Evolutionary conservation across 331 rosid genomes (phyloP).

Genomic region (Prunus yedoensis): DNA sequence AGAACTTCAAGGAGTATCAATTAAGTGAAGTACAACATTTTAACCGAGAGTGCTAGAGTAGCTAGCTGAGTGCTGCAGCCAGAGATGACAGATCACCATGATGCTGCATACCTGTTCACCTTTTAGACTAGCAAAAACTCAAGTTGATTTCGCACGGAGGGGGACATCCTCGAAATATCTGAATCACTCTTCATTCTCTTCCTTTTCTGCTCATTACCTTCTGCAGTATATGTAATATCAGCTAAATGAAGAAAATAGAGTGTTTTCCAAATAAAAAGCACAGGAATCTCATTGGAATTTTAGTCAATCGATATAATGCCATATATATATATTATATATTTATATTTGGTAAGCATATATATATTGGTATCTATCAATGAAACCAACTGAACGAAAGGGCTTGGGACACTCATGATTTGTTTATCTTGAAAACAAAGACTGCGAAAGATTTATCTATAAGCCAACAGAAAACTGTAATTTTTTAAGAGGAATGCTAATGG

Average conservation of each 20-base stretch:
- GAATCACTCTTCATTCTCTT: constrained; percentile 81
- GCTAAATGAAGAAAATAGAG: constrained; percentile 20
- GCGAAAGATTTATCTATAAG: background rate
- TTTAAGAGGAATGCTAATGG: constrained; percentile 14
- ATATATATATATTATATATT: too few species aligned
- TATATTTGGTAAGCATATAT: too few species aligned
- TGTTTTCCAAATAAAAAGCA: background rate
- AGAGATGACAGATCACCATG: constrained; percentile 7
- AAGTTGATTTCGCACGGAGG: constrained; percentile 62
- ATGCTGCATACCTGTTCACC: constrained; percentile 75
- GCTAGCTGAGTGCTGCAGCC: background rate
- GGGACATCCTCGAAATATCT: constrained; percentile 65
- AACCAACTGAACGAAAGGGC: background rate
- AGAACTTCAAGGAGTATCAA: constrained; percentile 10
- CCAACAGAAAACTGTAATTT: background rate
- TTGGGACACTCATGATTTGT: background rate
- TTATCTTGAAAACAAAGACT: background rate
- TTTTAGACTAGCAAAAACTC: constrained; percentile 76
- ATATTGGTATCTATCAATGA: background rate
- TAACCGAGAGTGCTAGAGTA: background rate
- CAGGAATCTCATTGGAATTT: constrained; percentile 12
- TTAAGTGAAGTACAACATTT: background rate
- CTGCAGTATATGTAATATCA: constrained; percentile 47
- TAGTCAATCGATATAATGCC: background rate
- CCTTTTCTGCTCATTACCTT: constrained; percentile 84